Evolutionary conservation across 129 eudicot genomes (phyloP), one percentile per base, ranked within the genome.

Genomic region (Cynara cardunculus): DNA sequence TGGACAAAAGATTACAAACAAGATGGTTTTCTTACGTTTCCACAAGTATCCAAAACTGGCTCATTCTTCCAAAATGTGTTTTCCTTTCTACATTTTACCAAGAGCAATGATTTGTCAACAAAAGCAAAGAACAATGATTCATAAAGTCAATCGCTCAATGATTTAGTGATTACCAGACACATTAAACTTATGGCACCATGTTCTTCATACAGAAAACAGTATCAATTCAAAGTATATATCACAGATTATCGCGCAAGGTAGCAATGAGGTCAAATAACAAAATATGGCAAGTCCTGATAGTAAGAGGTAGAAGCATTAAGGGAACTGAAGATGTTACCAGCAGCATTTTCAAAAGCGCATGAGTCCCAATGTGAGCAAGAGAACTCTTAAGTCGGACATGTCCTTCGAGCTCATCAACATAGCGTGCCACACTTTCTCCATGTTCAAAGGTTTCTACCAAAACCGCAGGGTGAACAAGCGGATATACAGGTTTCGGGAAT

Each of bases 401-500:
- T 74, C 97, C 98, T 56, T 88, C 88, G 34, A 94, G 90, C 9
- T 89, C 97, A 84, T 94, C 95, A 77, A 94, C 93, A 80, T 91
- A 94, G 66, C 86, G 87, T 7, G 97, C 83, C 24, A 94, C 98
- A 72, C 96, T 85, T 87, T 91, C 97, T 61, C 98, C 98, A 32
- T 89, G 97, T 74, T 94, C 97, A 80, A 91, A 94, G 34, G 93
- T 91, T 77, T 94, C 98, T 64, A 91, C 98, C 89, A 94, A 84
- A 69, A 94, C 98, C 10, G 95, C 96, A 8, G 98, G 97, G 89
- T 91, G 97, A 13, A 94, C 98, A 46, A 94, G 86, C 1, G 97
- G 97, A 87, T 94, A 94, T 11, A 94, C 91, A 66, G 98, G 98
- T 82, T 90, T 91, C 16, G 98, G 97, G 69, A 94, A 94, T 7